Evolutionary conservation across 306 rosid genomes (phyloP), one percentile per base, ranked within the genome.

Genomic region (Cucumis cinereus): DNA sequence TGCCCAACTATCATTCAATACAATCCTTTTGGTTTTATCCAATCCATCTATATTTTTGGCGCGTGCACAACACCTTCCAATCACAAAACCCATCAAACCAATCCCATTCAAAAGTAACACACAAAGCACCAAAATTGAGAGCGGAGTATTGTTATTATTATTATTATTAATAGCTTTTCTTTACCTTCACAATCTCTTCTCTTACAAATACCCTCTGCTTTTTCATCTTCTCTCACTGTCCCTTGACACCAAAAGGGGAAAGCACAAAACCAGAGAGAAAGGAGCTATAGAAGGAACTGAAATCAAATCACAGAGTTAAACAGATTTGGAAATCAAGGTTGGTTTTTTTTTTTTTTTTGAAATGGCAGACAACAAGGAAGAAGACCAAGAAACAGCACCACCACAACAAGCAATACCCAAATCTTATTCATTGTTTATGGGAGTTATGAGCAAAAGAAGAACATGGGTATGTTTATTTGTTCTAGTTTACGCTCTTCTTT

Each of bases 401-500:
- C 50, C 13, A 50, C 55, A 6, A 50, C 55, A 50, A 50, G 5
- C 43, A 14, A 30, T 64, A n/a, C 26, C 79, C 4, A 33, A 53
- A 47, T 24, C 60, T 5, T 63, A 77, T 53, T 10, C 64, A 5
- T 10, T 77, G 80, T 1, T 77, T 52, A 47, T 77, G 64, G 64
- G 38, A 66, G 36, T 77, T 22, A 77, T 77, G 80, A 77, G 80
- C 45, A 63, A 77, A 66, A 64, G 80, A 36, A 77, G 74, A 26
- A 77, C 80, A 33, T 64, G 80, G 80, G 80, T 77, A 49, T 77
- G 75, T 66, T 74, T 64, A 17, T 77, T 77, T 54, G 74, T 60
- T 45, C 47, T 77, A 8, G 75, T 77, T 13, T 77, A 64, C 53
- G 74, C 54, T 2, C 60, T 77, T 23, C 24, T 77, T 77, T 49